Evolutionary conservation across 1,284 basidiomycete genomes (phyloP), one percentile per base, ranked within the genome.

Genomic region (Lentinula novae-zelandiae): DNA sequence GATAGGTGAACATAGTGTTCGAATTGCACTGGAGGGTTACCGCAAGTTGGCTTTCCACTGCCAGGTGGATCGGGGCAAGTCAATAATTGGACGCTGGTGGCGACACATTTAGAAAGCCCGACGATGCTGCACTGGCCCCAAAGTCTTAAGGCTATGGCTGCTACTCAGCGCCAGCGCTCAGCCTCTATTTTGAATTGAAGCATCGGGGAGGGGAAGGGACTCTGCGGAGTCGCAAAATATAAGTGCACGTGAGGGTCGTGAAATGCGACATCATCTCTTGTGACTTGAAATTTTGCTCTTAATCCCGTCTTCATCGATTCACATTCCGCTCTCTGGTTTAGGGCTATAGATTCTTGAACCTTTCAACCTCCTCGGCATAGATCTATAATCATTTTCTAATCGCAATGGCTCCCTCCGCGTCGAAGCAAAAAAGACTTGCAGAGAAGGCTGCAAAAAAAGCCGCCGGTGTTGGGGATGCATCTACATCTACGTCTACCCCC

Each of bases 371-470:
- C 48, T 50, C 12, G 22, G 27, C 13, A 17, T 46, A 56, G 31
- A 56, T 56, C 54, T 31, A 12, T 46, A 51, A 20, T 31, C 27
- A 46, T 38, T 33, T 7, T 27, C 27, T 57, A 49, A 48, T 33
- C 33, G 34, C 33, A 54, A 53, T 60, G 90, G 70, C 90, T 0
- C 89, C 90, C 55, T 92, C 90, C 60, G 81, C 87, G 48, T 90
- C 90, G 52, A 92, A 92, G 71, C 90, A 91, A 80, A 91, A 95
- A 73, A 85, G 93, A 57, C 84, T 95, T 60, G 92, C 90, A 64
- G 92, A 93, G 75, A 95, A 96, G 76, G 93, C 90, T 49, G 93
- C 93, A 63, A 95, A 93, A 76, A 92, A 92, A 75, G 79, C 75
- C 58, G 78, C 86, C 39, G 74, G 79, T n/a, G 44, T 46, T 22